Conservation (phyloP, 1,139 yeast species). For the Yamadazyma epiphylla region DNA sequence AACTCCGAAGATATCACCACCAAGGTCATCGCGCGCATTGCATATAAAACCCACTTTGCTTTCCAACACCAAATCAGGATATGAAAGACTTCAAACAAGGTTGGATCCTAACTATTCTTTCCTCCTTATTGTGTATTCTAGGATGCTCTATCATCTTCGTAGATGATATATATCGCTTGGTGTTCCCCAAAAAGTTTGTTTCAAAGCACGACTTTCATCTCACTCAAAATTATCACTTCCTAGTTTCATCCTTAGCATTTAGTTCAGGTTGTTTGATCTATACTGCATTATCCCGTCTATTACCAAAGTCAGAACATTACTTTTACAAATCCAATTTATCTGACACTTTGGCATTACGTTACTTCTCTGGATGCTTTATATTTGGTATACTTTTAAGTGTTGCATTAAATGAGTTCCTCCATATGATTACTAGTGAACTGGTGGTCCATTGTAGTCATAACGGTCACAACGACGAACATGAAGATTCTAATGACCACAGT, state of each 20-base stretch:
- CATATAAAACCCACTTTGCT: no score
- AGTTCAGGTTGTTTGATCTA: conserved; percentile 77
- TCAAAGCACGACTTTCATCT: conserved; percentile 48
- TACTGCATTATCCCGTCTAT: conserved; percentile 68
- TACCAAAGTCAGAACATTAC: conserved; percentile 61
- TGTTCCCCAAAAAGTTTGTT: conserved; percentile 42
- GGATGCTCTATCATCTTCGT: conserved; percentile 57
- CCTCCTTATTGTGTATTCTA: conserved; percentile 53
- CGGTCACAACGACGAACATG: conserved; percentile 28
- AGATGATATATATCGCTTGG: conserved; percentile 40
- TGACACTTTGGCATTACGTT: conserved; percentile 12
- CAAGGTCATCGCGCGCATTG: conserved; percentile 2
- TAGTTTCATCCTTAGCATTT: conserved; percentile 63
- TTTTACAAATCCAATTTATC: conserved; percentile 12
- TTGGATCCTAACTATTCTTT: conserved; percentile 53
- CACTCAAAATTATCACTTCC: conserved; percentile 55
- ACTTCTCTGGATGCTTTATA: conserved; percentile 49
- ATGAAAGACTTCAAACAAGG: no score
- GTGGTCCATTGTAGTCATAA: conserved; percentile 82
- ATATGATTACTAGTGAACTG: conserved; percentile 72
- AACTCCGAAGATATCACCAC: conserved; percentile 2
- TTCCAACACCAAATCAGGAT: no score
- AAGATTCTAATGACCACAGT: conserved; percentile 1
- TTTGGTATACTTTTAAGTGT: conserved; percentile 62
- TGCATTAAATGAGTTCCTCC: conserved; percentile 59